These are phyloP conservation scores for Colletotrichum tamarilloi DNA, from an alignment of 2,329 filamentous ascomycete genomes.

Conservation along the genomic window DNA sequence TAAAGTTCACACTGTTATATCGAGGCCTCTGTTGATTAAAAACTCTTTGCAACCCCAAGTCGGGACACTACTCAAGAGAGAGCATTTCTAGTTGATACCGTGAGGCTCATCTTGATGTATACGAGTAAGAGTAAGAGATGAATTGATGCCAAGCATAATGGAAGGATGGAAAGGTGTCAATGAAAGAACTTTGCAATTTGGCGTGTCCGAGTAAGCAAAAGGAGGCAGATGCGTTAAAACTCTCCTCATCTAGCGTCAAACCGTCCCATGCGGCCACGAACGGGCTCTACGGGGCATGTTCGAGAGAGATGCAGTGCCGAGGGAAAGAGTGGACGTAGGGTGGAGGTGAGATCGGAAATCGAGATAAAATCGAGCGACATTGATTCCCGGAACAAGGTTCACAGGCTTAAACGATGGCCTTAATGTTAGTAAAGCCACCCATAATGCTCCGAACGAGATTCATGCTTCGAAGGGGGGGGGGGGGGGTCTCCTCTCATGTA, in stretches of 20 bases:
- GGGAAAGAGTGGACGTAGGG: not conserved
- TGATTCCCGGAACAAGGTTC: slow-evolving; percentile 10
- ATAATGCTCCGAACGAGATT: not conserved
- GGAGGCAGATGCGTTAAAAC: not conserved
- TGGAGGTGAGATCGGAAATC: not conserved
- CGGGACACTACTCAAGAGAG: not conserved
- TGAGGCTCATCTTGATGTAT: not conserved
- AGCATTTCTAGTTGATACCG: not conserved
- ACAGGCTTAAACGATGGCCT: not conserved
- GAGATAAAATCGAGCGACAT: not conserved
- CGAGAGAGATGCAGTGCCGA: not conserved
- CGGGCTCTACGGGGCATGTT: slow-evolving; percentile 21
- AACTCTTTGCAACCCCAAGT: not conserved
- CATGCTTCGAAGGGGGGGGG: not conserved
- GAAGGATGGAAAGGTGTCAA: not conserved
- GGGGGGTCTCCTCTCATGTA: not conserved
- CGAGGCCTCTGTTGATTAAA: not conserved
- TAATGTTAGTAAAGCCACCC: not conserved
- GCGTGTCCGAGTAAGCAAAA: slow-evolving; percentile 5
- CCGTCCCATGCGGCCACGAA: slow-evolving; percentile 23
- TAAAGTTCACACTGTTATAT: not conserved
- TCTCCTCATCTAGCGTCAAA: slow-evolving; percentile 21
- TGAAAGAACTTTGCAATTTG: not conserved
- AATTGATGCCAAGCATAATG: not conserved
- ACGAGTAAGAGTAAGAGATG: not conserved